These are phyloP conservation scores for Agroathelia rolfsii DNA, from an alignment of 1,284 basidiomycete genomes.

Conservation along the genomic window DNA sequence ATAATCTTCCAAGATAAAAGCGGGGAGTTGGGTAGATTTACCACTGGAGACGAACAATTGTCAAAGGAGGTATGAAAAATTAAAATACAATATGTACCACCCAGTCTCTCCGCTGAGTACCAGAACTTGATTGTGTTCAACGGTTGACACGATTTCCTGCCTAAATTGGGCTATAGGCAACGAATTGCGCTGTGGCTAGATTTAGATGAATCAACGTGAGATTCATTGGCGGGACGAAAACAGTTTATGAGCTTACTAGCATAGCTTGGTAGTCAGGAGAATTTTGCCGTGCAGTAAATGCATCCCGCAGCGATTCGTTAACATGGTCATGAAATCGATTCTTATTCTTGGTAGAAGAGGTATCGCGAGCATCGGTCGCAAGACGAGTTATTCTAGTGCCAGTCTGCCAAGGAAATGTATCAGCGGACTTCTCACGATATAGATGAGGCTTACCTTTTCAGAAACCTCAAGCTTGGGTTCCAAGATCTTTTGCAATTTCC, in stretches of 20 bases:
- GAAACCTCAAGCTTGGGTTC: conserved; percentile 40
- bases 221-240: too few relatives aligned
- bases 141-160: conserved; percentile 59
- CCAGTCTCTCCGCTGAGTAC: conserved; percentile 98
- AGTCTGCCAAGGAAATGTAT: too few relatives aligned
- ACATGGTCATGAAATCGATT: too few relatives aligned
- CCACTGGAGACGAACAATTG: conserved; percentile 70
- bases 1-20: conserved; percentile 90
- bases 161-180: conserved; percentile 91
- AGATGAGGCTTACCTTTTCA: too few relatives aligned
- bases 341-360: too few relatives aligned
- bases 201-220: too few relatives aligned
- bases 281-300: conserved; percentile 51
- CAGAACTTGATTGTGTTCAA: conserved; percentile 79
- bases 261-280: conserved; percentile 76
- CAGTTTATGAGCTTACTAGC: conserved; percentile 50
- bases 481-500: conserved; percentile 52
- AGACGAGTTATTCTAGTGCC: too few relatives aligned
- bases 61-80: too few relatives aligned
- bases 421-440: too few relatives aligned
- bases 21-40: conserved; percentile 95
- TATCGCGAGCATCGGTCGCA: too few relatives aligned
- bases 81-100: conserved; percentile 50
- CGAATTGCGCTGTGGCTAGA: conserved; percentile 63
- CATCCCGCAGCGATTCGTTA: too few relatives aligned